A percentile compares a stretch with the other conserved stretches of the same genome.
phyloP scores from a whole-genome alignment of 78 protist genomes.

The Dictyostelium citrinum region DNA sequence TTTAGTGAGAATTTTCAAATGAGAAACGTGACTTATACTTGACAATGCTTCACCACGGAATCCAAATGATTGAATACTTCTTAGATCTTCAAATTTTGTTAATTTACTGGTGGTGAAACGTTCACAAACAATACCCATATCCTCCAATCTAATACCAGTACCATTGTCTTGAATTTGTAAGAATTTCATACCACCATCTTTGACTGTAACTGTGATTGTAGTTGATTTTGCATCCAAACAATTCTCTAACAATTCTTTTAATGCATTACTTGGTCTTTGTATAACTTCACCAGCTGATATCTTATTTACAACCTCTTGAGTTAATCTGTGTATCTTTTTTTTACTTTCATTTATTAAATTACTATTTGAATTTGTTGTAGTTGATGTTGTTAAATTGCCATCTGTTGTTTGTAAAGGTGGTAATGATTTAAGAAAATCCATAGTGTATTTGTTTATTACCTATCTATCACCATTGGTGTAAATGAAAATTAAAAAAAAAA shows the following conservation, averaged over 20 bases:
- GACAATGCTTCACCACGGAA: constrained; percentile 99
- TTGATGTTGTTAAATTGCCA: background rate
- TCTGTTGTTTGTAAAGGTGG: background rate
- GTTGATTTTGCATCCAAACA: constrained; percentile 95
- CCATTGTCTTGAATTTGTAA: constrained; percentile 96
- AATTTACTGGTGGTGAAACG: constrained; percentile 95
- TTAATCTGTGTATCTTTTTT: constrained; percentile 82
- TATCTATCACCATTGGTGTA: no score
- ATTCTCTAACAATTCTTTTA: constrained; percentile 97
- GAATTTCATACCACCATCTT: constrained; percentile 92
- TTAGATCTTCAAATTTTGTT: constrained; percentile 89
- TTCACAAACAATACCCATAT: constrained; percentile 92
- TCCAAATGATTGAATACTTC: constrained; percentile 84
- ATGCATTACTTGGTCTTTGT: constrained; percentile 86
- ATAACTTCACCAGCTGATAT: constrained; percentile 98
- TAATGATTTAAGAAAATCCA: background rate
- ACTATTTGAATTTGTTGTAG: background rate
- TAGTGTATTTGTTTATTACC: no score
- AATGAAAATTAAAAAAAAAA: no score
- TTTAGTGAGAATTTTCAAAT: constrained; percentile 90
- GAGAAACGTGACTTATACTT: constrained; percentile 93
- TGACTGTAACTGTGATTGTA: constrained; percentile 75
- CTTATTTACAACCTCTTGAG: constrained; percentile 89
- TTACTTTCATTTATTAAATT: background rate
- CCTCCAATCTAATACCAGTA: constrained; percentile 92